Percentiles rank a stretch among this genome's conserved stretches.
Conservation (phyloP, 805 yeast genomes). For the Isabelozyma pseudorhagii region DNA sequence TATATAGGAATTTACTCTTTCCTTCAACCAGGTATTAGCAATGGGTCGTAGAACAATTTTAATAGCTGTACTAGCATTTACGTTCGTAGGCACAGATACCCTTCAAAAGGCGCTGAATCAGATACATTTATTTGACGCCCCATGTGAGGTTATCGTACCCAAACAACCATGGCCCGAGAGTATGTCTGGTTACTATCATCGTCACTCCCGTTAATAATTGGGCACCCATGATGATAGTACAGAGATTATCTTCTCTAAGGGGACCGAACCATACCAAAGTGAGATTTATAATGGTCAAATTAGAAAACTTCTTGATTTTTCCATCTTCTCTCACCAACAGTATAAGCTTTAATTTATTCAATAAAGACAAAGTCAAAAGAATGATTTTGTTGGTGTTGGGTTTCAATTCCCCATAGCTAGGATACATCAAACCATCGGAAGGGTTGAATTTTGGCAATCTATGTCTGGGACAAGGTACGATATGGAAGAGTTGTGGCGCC, state of each 20-base stretch:
- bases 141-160: slow-evolving; percentile 77
- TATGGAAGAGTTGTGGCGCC: slow-evolving; percentile 82
- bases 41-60: too few relatives aligned
- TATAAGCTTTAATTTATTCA: slow-evolving; percentile 52
- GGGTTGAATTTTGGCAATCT: slow-evolving; percentile 77
- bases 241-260: slow-evolving; percentile 74
- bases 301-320: slow-evolving; percentile 52
- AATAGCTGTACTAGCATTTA: too few relatives aligned
- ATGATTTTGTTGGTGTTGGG: slow-evolving; percentile 24
- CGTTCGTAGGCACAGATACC: too few relatives aligned
- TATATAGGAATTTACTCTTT: too few relatives aligned
- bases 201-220: slow-evolving; percentile 67
- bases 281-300: slow-evolving; percentile 85
- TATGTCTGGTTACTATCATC: slow-evolving; percentile 73
- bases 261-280: slow-evolving; percentile 88
- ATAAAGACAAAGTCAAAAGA: slow-evolving; percentile 33
- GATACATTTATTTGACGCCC: slow-evolving; percentile 27
- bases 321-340: slow-evolving; percentile 19
- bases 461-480: slow-evolving; percentile 95
- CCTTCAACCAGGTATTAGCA: too few relatives aligned
- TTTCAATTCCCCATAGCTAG: slow-evolving; percentile 41
- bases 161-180: slow-evolving; percentile 80
- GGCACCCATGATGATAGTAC: slow-evolving; percentile 52
- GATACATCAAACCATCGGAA: slow-evolving; percentile 69
- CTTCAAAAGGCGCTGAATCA: background rate